phyloP scores from a whole-genome alignment of 2,329 filamentous ascomycete species.

The Colletotrichum sublineola region DNA sequence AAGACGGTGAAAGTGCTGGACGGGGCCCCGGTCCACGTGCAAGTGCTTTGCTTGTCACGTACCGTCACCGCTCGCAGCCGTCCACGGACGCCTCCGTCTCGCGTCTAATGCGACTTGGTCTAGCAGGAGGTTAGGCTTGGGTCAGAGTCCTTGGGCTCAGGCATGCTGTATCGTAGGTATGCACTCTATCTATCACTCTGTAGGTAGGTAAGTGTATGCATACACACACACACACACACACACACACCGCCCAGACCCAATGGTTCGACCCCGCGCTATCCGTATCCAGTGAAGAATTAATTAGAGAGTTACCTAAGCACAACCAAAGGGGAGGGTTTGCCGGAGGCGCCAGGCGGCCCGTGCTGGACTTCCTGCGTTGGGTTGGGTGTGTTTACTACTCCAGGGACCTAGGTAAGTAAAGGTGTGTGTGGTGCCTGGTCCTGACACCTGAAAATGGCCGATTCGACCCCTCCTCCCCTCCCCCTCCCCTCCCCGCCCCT shows the following conservation, averaged over 20 bases:
- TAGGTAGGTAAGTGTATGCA: too few relatives aligned
- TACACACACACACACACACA: not conserved
- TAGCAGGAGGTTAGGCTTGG: not conserved
- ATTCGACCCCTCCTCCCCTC: not conserved
- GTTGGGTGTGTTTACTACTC: not conserved
- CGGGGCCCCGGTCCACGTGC: not conserved
- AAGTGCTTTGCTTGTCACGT: slow-evolving; percentile 2
- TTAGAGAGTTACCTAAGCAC: slow-evolving; percentile 11
- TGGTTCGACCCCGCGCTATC: slow-evolving; percentile 33
- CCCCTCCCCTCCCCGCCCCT: not conserved
- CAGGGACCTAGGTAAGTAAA: too few relatives aligned
- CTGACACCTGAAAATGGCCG: slow-evolving; percentile 8
- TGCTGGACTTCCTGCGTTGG: not conserved
- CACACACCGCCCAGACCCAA: slow-evolving; percentile 29
- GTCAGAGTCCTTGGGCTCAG: not conserved
- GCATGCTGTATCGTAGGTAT: not conserved
- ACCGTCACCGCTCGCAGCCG: slow-evolving; percentile 4
- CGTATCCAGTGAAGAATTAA: slow-evolving; percentile 6
- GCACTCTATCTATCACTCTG: too few relatives aligned
- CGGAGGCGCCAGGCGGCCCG: slow-evolving; percentile 14
- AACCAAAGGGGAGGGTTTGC: slow-evolving; percentile 13
- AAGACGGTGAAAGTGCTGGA: not conserved
- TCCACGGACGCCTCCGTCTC: slow-evolving; percentile 8
- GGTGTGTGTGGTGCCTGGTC: slow-evolving; percentile 7
- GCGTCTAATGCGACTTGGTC: not conserved